Base-by-base conservation (phyloP, 1,139 yeast genomes). In the Yamadazyma dendronema region DNA sequence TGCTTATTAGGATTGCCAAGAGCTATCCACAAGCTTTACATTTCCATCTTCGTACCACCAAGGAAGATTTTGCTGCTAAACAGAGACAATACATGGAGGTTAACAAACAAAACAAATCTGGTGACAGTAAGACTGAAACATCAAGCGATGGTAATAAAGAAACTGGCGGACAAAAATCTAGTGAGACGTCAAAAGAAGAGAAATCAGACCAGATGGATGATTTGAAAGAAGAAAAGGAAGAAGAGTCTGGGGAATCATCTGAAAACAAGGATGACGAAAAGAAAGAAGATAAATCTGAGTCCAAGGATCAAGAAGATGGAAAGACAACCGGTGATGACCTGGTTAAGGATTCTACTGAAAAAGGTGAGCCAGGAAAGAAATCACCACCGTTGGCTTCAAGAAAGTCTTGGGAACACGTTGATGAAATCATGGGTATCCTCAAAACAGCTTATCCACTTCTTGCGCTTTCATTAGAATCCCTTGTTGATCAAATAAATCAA, bases 1-100 rank as follows among this genome's bases (percentile, higher is more conserved):
- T 94, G 35, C 74, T 94, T 56, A 84, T 89, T 34, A 76, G 95
- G 52, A 92, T 94, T 54, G 98, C 98, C 1, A 92, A 92, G 67
- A 83, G 89, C 37, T 94, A 86, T 61, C 99, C 99, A 2, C 99
- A 94, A 62, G 96, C 98, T 0, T 72, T 94, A 41, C 97, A 92
- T 56, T 92, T 89, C 80, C 97, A 90, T 54, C 73, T 94, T 54
- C 74, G 98, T 47, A 94, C 98, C 0, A 87, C 97, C 0, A 85
- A 85, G 55, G 99, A 92, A 57, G 98, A 94, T 53, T 87, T 84
- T 61, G 83, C 90, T 3, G 89, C 88, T 7, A 77, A 89, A 39
- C 96, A 88, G 57, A 74, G 94, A 40, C 96, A 87, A 56, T 82
- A 83, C 2, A 59, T 74, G 64, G 85, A 81, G 37, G 72, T 79